Evolutionary conservation across 1,284 basidiomycete genomes (phyloP).

Genomic region (Boletellus deceptivus): DNA sequence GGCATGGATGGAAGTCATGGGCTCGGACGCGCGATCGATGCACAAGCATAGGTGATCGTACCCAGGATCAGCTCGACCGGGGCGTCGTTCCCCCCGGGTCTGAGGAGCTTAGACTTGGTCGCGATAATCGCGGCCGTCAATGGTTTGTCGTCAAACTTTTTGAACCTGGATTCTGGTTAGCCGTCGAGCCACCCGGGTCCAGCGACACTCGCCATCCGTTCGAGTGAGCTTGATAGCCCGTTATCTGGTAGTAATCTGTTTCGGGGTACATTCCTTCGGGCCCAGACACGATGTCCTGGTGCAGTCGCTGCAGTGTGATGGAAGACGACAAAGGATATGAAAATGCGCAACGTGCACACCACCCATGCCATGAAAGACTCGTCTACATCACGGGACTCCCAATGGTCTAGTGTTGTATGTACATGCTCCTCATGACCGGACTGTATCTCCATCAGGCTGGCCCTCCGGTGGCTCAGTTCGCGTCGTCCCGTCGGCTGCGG

Average conservation of each 20-base stretch:
- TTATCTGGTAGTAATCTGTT: constrained; percentile 28
- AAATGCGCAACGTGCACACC: no score
- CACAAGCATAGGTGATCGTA: constrained; percentile 3
- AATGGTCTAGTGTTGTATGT: neutral
- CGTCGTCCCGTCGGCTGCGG: neutral
- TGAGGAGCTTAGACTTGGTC: constrained; percentile 9
- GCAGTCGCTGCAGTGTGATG: neutral
- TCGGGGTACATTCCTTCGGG: constrained; percentile 11
- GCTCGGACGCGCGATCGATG: no score
- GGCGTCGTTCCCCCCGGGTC: constrained; percentile 24
- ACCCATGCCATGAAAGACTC: no score
- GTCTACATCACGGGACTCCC: constrained; percentile 7
- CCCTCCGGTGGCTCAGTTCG: neutral
- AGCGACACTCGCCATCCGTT: constrained; percentile 23
- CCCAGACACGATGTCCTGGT: neutral
- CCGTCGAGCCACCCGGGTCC: neutral
- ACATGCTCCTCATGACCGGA: constrained; percentile 1
- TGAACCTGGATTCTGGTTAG: constrained; percentile 25
- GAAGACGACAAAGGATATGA: neutral
- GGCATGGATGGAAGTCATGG: neutral
- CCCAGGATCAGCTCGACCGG: constrained; percentile 32
- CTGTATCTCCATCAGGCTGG: constrained; percentile 12
- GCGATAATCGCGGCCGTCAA: constrained; percentile 8
- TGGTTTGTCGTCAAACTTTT: constrained; percentile 27
- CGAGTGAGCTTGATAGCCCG: constrained; percentile 31